Percentiles rank a stretch among this genome's conserved stretches.
These are phyloP conservation scores for Bryum argenteum DNA, from an alignment of 225 moss, liverwort and hornwort species.

Conservation along the genomic window DNA sequence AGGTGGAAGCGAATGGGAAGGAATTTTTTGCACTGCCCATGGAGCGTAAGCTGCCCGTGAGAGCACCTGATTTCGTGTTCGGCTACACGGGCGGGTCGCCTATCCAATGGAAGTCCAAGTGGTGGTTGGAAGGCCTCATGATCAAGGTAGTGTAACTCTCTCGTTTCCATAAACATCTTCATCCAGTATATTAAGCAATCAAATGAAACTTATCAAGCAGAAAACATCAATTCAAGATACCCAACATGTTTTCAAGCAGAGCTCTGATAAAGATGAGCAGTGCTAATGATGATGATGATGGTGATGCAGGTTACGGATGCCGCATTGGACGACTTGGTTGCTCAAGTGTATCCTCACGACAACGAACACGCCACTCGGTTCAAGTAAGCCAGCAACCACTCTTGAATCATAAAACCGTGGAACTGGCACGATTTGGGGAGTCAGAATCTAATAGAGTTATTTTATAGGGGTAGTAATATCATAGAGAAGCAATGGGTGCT, in stretches of 20 bases:
- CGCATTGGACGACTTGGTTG: conserved; percentile 37
- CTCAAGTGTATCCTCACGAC: conserved; percentile 31
- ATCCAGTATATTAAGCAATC: no score
- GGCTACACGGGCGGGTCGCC: conserved; percentile 55
- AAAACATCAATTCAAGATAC: no score
- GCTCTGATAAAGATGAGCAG: not conserved
- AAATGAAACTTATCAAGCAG: no score
- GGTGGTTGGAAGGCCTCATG: conserved; percentile 60
- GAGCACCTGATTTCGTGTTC: conserved; percentile 48
- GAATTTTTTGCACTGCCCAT: conserved; percentile 60
- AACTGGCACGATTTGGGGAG: no score
- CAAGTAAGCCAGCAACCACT: conserved; percentile 23
- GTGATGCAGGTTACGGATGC: conserved; percentile 37
- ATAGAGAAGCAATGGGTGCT: no score
- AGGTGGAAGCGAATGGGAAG: conserved; percentile 47
- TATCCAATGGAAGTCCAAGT: conserved; percentile 49
- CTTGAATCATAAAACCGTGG: no score
- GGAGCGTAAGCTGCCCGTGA: conserved; percentile 44
- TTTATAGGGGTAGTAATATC: no score
- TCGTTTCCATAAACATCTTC: no score
- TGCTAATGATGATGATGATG: not conserved
- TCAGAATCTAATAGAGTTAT: no score
- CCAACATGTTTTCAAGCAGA: not conserved
- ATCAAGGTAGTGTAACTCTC: conserved; percentile 32
- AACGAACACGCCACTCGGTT: conserved; percentile 24